Evolutionary conservation across 2,329 filamentous ascomycete genomes (phyloP).

Genomic region (Trichophyton benhamiae): DNA sequence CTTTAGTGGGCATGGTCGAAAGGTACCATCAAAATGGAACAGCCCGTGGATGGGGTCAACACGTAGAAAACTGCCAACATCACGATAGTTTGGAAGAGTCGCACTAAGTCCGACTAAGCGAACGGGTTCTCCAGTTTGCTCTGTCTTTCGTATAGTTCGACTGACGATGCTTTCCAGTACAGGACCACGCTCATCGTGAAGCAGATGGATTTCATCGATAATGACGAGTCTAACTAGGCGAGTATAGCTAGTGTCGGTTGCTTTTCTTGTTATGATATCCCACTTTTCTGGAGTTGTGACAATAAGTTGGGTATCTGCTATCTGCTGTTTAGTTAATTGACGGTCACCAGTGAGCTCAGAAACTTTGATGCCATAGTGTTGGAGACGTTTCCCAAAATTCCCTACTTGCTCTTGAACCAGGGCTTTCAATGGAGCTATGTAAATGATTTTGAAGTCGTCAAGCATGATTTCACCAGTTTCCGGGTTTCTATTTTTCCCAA

Average conservation of each 20-base stretch:
- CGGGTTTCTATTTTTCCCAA: conserved; percentile 85
- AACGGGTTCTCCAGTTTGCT: conserved; percentile 88
- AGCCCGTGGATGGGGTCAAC: conserved; percentile 75
- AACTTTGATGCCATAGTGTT: conserved; percentile 81
- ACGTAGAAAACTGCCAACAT: conserved; percentile 89
- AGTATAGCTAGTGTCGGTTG: conserved; percentile 91
- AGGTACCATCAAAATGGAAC: conserved; percentile 94
- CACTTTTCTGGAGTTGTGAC: conserved; percentile 98
- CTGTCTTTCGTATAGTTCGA: conserved; percentile 80
- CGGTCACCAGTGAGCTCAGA: conserved; percentile 95
- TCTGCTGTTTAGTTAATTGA: conserved; percentile 96
- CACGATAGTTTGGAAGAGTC: conserved; percentile 88
- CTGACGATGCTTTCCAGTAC: conserved; percentile 95
- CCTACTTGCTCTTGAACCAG: conserved; percentile 96
- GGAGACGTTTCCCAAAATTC: conserved; percentile 85
- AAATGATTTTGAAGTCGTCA: conserved; percentile 96
- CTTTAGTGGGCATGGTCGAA: conserved; percentile 80
- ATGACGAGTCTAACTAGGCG: conserved; percentile 92
- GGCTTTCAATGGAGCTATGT: conserved; percentile 90
- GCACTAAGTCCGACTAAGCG: conserved; percentile 86
- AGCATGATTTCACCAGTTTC: conserved; percentile 87
- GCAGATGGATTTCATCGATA: conserved; percentile 94
- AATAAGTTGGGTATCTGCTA: conserved; percentile 93
- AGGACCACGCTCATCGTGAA: conserved; percentile 93
- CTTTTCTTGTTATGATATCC: conserved; percentile 97